phyloP scores from a whole-genome alignment of 1,139 yeast species.

The Hyphopichia burtonii region DNA sequence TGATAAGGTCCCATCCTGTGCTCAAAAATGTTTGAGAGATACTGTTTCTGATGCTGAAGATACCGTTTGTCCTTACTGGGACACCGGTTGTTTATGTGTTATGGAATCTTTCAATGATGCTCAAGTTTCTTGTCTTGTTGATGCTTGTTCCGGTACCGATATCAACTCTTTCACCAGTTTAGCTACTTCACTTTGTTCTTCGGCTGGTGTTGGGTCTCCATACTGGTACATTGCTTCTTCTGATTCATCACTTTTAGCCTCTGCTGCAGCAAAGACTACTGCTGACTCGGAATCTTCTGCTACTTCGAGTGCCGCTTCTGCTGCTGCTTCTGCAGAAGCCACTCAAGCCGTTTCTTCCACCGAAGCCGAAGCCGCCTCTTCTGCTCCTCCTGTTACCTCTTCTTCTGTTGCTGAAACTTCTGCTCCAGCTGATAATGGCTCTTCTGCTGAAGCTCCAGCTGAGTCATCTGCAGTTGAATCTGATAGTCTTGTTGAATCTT shows the following conservation, averaged over 20 bases:
- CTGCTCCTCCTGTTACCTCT: constrained; percentile 2
- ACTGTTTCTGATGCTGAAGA: constrained; percentile 24
- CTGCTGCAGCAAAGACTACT: constrained; percentile 4
- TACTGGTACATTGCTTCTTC: constrained; percentile 22
- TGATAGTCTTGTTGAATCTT: not conserved
- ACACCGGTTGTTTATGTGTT: constrained; percentile 39
- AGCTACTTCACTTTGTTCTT: constrained; percentile 25
- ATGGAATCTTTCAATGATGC: constrained; percentile 22
- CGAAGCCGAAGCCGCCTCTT: not conserved
- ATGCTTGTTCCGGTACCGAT: constrained; percentile 24
- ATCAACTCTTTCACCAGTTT: constrained; percentile 21
- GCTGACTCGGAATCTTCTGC: not conserved
- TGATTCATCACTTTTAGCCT: constrained; percentile 6
- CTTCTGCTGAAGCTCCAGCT: constrained; percentile 2
- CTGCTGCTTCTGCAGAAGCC: not conserved
- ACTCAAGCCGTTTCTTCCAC: not conserved
- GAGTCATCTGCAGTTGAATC: constrained; percentile 1
- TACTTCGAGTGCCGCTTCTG: not conserved
- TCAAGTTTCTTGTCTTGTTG: constrained; percentile 30
- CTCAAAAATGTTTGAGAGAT: constrained; percentile 35
- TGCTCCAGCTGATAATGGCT: constrained; percentile 3
- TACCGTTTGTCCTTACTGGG: constrained; percentile 46
- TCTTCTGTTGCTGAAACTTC: constrained; percentile 3
- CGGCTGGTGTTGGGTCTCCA: constrained; percentile 23
- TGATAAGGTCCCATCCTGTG: constrained; percentile 41